A percentile compares a stretch with the other conserved stretches of the same genome.
Conservation (phyloP, 352 stramenopile genomes). For the Phytophthora uliginosa region DNA sequence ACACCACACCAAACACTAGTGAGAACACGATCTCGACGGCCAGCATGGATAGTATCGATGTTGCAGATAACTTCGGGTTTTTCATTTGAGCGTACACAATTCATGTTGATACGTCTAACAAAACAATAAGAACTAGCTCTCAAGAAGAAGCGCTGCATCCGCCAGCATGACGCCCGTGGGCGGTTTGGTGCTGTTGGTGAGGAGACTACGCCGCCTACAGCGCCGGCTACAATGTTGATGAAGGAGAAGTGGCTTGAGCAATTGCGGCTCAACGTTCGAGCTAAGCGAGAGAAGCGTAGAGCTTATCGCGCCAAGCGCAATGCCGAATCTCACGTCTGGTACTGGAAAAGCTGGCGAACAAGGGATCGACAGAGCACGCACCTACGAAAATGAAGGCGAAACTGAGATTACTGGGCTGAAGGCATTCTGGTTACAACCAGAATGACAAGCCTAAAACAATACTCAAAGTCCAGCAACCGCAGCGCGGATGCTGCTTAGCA, state of each 20-base stretch:
- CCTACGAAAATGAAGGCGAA: neutral
- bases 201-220: neutral
- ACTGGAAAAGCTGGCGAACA: neutral
- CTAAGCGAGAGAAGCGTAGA: too few relatives aligned
- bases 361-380: neutral
- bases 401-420: neutral
- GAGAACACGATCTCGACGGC: slow-evolving; percentile 17
- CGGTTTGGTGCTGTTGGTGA: neutral
- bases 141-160: neutral
- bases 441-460: neutral
- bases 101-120: neutral
- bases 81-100: neutral
- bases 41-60: slow-evolving; percentile 14
- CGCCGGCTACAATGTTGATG: neutral
- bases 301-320: too few relatives aligned
- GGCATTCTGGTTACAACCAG: neutral
- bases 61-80: neutral
- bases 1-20: neutral
- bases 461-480: slow-evolving; percentile 49
- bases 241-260: neutral
- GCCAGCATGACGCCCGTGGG: neutral
- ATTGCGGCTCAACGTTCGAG: neutral
- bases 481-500: slow-evolving; percentile 54
- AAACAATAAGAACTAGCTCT: neutral
- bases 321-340: neutral